phyloP scores from a whole-genome alignment of 2,329 filamentous ascomycete species.

The Colletotrichum sp. region DNA sequence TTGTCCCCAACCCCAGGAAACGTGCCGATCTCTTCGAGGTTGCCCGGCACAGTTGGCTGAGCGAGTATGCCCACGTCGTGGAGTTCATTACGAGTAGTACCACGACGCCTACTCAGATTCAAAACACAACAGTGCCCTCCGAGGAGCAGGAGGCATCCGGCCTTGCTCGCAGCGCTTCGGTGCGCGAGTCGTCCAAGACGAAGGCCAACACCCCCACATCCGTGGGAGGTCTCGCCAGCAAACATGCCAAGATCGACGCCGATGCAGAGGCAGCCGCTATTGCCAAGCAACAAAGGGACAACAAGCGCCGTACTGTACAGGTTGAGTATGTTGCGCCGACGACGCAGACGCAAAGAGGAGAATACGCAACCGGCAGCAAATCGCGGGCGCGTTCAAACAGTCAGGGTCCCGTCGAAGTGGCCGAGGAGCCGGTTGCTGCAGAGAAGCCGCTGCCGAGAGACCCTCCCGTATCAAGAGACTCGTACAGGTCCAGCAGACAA shows the following conservation, averaged over 20 bases:
- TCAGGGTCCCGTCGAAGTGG: slow-evolving; percentile 55
- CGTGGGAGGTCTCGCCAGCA: slow-evolving; percentile 71
- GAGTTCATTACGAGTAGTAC: slow-evolving; percentile 97
- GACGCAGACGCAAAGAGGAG: slow-evolving; percentile 81
- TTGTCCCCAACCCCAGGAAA: slow-evolving; percentile 94
- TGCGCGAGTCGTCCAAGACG: slow-evolving; percentile 82
- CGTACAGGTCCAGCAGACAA: slow-evolving; percentile 40
- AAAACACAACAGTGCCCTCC: slow-evolving; percentile 73
- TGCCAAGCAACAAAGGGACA: slow-evolving; percentile 77
- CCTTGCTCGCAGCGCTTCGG: slow-evolving; percentile 75
- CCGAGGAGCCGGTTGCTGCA: slow-evolving; percentile 32
- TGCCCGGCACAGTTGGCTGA: slow-evolving; percentile 96
- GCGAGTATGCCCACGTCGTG: slow-evolving; percentile 95
- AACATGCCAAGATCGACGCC: slow-evolving; percentile 76
- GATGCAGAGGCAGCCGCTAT: slow-evolving; percentile 59
- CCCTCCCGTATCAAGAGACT: slow-evolving; percentile 52
- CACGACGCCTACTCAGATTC: slow-evolving; percentile 84
- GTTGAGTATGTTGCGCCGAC: slow-evolving; percentile 96
- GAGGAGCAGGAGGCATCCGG: slow-evolving; percentile 59
- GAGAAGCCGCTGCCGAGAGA: slow-evolving; percentile 69
- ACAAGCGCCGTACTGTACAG: slow-evolving; percentile 93
- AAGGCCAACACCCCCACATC: slow-evolving; percentile 55
- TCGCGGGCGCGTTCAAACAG: slow-evolving; percentile 54
- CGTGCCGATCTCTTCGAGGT: slow-evolving; percentile 97
- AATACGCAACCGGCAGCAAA: slow-evolving; percentile 33